phyloP scores from a whole-genome alignment of 768 basidiomycete species.

The Pulveroboletus sp. region DNA sequence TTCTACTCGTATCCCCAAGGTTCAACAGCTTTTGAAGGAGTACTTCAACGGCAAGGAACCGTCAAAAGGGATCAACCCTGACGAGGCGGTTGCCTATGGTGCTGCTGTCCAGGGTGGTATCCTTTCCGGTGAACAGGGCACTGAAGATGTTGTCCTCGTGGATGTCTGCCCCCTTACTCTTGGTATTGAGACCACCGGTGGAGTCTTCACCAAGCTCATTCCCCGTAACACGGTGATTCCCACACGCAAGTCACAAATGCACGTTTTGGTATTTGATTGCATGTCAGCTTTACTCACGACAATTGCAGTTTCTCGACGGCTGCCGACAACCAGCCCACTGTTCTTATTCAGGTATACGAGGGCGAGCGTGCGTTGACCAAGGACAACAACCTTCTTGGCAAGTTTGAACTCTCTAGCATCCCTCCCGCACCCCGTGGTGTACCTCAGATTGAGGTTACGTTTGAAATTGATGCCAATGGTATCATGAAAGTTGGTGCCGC shows the following conservation, averaged over 20 bases:
- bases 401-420: conserved; percentile 90
- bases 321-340: conserved; percentile 91
- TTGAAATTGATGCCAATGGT: conserved; percentile 94
- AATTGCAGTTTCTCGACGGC: conserved; percentile 66
- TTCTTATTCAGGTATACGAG: conserved; percentile 96
- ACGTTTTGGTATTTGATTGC: conserved; percentile 16
- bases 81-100: conserved; percentile 99
- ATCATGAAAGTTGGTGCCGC: conserved; percentile 92
- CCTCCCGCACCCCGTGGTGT: conserved; percentile 96
- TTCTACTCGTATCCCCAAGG: conserved; percentile 99
- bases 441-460: conserved; percentile 95
- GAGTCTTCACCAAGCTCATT: conserved; percentile 97
- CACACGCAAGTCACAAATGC: conserved; percentile 95
- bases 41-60: conserved; percentile 97
- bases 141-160: conserved; percentile 88
- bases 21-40: conserved; percentile 97
- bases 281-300: not conserved
- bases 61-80: conserved; percentile 98
- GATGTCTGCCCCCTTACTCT: conserved; percentile 97
- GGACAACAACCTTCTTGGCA: conserved; percentile 98
- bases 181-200: conserved; percentile 98
- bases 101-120: conserved; percentile 99
- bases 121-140: conserved; percentile 90
- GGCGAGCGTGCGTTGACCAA: conserved; percentile 96
- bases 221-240: conserved; percentile 98